Conservation (phyloP, 1,284 basidiomycete species). For the Exsudoporus floridanus region DNA sequence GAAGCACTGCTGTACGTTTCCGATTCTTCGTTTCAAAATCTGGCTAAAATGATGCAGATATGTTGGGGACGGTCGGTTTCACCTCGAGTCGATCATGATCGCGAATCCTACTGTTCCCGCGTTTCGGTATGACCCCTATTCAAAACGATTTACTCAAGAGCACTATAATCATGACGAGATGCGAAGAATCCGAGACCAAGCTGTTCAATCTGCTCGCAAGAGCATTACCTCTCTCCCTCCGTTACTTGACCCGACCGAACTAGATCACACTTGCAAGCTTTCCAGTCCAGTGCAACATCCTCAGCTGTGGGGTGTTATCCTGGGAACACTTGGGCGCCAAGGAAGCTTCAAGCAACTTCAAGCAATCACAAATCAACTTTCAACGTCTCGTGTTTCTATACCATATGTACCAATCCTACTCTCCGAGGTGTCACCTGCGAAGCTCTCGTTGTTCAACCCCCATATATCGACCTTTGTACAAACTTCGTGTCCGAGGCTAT, state of each 20-base stretch:
- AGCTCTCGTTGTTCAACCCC: conserved; percentile 80
- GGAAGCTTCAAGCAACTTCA: conserved; percentile 89
- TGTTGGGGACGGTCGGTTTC: conserved; percentile 97
- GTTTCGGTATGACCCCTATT: conserved; percentile 98
- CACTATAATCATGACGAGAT: conserved; percentile 90
- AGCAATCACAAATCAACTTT: conserved; percentile 75
- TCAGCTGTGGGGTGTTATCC: conserved; percentile 86
- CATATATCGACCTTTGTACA: conserved; percentile 90
- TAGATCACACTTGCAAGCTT: background rate
- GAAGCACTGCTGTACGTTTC: conserved; percentile 81
- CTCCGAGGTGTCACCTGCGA: conserved; percentile 94
- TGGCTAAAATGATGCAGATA: conserved; percentile 59
- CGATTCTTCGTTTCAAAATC: background rate
- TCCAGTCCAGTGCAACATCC: conserved; percentile 2
- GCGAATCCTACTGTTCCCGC: conserved; percentile 95
- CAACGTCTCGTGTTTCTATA: conserved; percentile 50
- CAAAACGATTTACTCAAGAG: conserved; percentile 94
- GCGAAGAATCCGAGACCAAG: conserved; percentile 73
- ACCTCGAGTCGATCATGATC: conserved; percentile 99
- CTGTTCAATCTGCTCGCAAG: conserved; percentile 70
- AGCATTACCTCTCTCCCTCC: conserved; percentile 48
- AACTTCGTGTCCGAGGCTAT: conserved; percentile 92
- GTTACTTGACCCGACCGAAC: conserved; percentile 3
- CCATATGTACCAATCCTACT: conserved; percentile 89
- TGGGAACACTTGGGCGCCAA: conserved; percentile 94